Percentiles rank a stretch among this genome's conserved stretches.
Evolutionary conservation across 768 basidiomycete genomes (phyloP).

Genomic region (Kwoniella sp.): DNA sequence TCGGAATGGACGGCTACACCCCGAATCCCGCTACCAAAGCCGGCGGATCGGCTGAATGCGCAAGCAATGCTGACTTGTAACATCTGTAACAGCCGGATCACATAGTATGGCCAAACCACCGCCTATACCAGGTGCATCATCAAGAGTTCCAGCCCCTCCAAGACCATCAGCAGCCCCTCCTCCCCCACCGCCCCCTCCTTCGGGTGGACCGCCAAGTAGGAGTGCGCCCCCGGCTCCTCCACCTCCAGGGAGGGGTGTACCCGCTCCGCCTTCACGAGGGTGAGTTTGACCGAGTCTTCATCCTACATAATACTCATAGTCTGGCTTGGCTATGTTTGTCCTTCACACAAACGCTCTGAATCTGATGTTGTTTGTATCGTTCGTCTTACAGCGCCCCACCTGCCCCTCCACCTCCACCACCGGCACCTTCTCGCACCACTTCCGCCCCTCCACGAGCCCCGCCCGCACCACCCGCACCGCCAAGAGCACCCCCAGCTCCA

Average conservation of each 20-base stretch:
- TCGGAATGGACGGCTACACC: too few species aligned
- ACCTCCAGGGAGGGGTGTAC: conserved; percentile 30
- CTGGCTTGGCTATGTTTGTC: neutral
- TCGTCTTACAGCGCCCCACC: conserved; percentile 46
- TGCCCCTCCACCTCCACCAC: conserved; percentile 30
- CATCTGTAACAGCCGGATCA: conserved; percentile 63
- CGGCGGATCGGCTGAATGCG: too few species aligned
- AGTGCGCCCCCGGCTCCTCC: conserved; percentile 51
- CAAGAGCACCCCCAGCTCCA: conserved; percentile 42
- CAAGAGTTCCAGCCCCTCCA: conserved; percentile 49
- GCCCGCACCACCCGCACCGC: conserved; percentile 42
- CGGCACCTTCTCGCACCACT: conserved; percentile 44
- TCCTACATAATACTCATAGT: neutral
- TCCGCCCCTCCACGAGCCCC: conserved; percentile 31
- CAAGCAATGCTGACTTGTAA: neutral
- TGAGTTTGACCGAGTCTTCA: conserved; percentile 10
- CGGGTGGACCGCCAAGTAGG: conserved; percentile 37
- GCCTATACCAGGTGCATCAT: conserved; percentile 47
- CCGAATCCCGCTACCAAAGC: too few species aligned
- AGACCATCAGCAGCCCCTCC: conserved; percentile 39
- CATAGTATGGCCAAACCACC: conserved; percentile 57
- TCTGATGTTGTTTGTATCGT: neutral
- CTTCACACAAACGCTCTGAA: neutral
- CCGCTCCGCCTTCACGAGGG: conserved; percentile 48
- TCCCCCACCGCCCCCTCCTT: conserved; percentile 38